These are phyloP conservation scores for Trichosporon inkin DNA, from an alignment of 1,284 basidiomycete genomes.

Conservation along the genomic window DNA sequence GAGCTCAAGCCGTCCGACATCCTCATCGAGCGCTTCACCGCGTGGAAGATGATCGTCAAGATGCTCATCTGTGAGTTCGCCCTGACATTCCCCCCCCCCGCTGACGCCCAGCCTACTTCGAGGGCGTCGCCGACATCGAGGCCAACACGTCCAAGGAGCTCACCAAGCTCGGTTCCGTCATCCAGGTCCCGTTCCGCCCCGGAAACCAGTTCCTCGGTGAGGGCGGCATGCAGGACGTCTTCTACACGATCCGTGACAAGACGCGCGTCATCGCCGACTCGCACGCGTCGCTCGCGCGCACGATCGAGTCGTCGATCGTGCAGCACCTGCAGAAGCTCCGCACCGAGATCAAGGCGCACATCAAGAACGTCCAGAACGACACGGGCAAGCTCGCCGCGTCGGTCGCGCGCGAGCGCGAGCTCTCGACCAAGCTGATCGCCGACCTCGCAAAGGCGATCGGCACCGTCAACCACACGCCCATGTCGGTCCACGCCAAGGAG, in stretches of 20 bases:
- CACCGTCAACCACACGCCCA: conserved; percentile 91
- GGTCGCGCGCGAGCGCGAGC: conserved; percentile 90
- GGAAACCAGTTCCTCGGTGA: conserved; percentile 95
- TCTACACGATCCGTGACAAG: conserved; percentile 89
- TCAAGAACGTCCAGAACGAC: conserved; percentile 96
- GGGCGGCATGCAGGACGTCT: conserved; percentile 88
- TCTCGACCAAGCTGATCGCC: conserved; percentile 79
- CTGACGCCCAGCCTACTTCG: conserved; percentile 49
- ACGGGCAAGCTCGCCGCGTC: conserved; percentile 90
- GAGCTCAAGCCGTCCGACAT: conserved; percentile 93
- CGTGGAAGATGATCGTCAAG: conserved; percentile 76
- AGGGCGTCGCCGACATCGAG: conserved; percentile 90
- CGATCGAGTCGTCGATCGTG: conserved; percentile 94
- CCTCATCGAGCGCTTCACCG: conserved; percentile 79
- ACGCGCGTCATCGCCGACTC: conserved; percentile 92
- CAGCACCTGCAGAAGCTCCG: conserved; percentile 94
- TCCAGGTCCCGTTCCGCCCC: conserved; percentile 93
- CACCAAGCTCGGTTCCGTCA: conserved; percentile 91
- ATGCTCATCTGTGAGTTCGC: conserved; percentile 66
- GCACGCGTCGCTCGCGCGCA: conserved; percentile 92
- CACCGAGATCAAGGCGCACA: conserved; percentile 94
- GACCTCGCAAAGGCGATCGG: conserved; percentile 85
- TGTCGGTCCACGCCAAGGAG: conserved; percentile 72
- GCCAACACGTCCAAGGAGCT: conserved; percentile 92
- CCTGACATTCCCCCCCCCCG: background rate